These are phyloP conservation scores for Talaromyces funiculosus DNA, from an alignment of 2,329 filamentous ascomycete species.

Conservation along the genomic window DNA sequence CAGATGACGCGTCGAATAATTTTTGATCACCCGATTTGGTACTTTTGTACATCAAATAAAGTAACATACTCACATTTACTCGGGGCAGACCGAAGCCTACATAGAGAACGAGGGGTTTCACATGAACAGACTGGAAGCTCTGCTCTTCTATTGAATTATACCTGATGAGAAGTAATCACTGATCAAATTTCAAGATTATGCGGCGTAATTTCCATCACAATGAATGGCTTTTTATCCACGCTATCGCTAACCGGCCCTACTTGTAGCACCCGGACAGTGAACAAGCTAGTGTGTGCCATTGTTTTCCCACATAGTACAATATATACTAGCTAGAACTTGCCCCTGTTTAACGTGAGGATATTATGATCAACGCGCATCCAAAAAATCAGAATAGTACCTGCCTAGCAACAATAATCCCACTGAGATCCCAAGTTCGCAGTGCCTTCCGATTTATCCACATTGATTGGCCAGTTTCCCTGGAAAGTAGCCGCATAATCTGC, in stretches of 20 bases:
- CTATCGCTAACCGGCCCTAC: neutral
- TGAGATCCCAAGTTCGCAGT: slow-evolving; percentile 24
- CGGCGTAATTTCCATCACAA: neutral
- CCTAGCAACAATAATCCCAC: slow-evolving; percentile 22
- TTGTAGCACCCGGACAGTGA: neutral
- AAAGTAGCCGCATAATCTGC: slow-evolving; percentile 23
- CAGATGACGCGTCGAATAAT: neutral
- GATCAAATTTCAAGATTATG: neutral
- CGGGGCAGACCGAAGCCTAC: neutral
- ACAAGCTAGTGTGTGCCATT: neutral
- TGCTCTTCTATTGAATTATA: neutral
- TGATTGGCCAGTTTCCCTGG: slow-evolving; percentile 21
- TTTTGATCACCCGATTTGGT: neutral
- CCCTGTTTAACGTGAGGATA: neutral
- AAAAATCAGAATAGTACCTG: slow-evolving; percentile 29
- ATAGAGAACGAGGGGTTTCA: neutral
- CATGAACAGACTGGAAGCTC: neutral
- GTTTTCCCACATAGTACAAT: neutral
- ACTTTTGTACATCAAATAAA: neutral
- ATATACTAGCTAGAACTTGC: neutral
- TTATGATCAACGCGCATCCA: neutral
- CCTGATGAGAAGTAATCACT: neutral
- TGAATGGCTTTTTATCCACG: neutral
- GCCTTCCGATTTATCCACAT: slow-evolving; percentile 26
- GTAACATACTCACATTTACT: neutral